Evolutionary conservation across 768 basidiomycete genomes (phyloP).

Genomic region (Boletus huronensis): DNA sequence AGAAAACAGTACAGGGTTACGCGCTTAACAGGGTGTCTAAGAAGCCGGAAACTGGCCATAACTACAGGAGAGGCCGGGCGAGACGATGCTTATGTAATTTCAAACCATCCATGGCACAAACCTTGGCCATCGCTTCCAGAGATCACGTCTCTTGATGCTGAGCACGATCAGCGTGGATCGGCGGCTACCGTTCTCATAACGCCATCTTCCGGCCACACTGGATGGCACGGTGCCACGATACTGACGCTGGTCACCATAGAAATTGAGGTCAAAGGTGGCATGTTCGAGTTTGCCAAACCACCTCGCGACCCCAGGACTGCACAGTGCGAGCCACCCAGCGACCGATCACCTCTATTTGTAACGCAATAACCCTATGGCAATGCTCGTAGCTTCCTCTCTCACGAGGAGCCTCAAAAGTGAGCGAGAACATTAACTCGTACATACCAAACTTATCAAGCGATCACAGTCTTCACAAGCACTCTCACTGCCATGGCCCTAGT

Average conservation of each 20-base stretch:
- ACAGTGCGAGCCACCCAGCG: neutral
- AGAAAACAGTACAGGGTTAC: too few relatives aligned
- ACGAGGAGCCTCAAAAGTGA: constrained; percentile 12
- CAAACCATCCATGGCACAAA: neutral
- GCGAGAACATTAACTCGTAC: neutral
- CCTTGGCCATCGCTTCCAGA: neutral
- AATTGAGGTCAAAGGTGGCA: neutral
- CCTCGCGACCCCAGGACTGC: neutral
- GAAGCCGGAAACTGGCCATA: too few relatives aligned
- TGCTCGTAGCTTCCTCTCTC: neutral
- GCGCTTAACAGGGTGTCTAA: too few relatives aligned
- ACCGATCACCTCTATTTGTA: neutral
- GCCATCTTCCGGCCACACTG: constrained; percentile 3
- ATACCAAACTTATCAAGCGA: neutral
- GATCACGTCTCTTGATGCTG: neutral
- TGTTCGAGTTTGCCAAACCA: neutral
- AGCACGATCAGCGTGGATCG: neutral
- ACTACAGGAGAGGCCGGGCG: too few relatives aligned
- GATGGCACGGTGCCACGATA: constrained; percentile 6
- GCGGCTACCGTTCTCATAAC: neutral
- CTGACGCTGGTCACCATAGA: neutral
- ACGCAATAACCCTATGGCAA: neutral
- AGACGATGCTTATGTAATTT: constrained; percentile 3
- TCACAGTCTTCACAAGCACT: constrained; percentile 7
- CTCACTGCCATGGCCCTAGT: constrained; percentile 2